These are phyloP conservation scores for Phytopythium mirpurense DNA, from an alignment of 352 stramenopile genomes.

Conservation along the genomic window DNA sequence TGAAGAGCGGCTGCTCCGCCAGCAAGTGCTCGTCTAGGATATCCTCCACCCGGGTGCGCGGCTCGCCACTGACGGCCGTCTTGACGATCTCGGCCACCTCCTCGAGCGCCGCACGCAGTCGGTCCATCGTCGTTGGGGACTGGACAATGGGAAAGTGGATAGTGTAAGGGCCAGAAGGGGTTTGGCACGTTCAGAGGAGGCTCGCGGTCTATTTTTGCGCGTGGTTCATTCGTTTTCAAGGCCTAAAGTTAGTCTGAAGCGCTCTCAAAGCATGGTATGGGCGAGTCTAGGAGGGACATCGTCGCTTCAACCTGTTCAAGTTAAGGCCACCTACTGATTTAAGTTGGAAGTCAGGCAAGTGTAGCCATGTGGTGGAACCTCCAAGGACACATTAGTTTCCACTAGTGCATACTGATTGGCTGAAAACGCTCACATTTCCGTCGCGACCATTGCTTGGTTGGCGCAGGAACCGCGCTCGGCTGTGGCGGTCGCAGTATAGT, in stretches of 20 bases:
- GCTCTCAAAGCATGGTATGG: too few relatives aligned
- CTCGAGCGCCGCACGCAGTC: slow-evolving; percentile 45
- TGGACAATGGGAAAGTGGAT: too few relatives aligned
- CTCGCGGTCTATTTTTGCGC: not conserved
- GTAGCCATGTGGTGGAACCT: not conserved
- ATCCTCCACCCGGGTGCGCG: slow-evolving; percentile 56
- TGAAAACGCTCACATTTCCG: not conserved
- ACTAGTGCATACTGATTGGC: not conserved
- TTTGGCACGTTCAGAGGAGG: too few relatives aligned
- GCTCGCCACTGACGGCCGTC: slow-evolving; percentile 41
- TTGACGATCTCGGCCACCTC: slow-evolving; percentile 66
- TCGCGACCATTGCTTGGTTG: slow-evolving; percentile 5
- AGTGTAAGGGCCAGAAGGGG: too few relatives aligned
- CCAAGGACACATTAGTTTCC: not conserved
- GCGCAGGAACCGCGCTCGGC: not conserved
- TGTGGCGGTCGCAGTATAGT: not conserved
- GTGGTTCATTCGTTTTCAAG: not conserved
- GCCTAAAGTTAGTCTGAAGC: slow-evolving; percentile 1
- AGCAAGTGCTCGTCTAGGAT: slow-evolving; percentile 57
- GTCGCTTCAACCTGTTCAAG: not conserved
- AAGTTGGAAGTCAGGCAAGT: not conserved
- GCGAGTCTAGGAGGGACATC: too few relatives aligned
- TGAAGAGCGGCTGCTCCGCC: slow-evolving; percentile 32
- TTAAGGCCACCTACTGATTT: not conserved
- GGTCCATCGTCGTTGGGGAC: too few relatives aligned